Evolutionary conservation across 208 protist species (phyloP).

Genomic region (Phytomonas serpens): DNA sequence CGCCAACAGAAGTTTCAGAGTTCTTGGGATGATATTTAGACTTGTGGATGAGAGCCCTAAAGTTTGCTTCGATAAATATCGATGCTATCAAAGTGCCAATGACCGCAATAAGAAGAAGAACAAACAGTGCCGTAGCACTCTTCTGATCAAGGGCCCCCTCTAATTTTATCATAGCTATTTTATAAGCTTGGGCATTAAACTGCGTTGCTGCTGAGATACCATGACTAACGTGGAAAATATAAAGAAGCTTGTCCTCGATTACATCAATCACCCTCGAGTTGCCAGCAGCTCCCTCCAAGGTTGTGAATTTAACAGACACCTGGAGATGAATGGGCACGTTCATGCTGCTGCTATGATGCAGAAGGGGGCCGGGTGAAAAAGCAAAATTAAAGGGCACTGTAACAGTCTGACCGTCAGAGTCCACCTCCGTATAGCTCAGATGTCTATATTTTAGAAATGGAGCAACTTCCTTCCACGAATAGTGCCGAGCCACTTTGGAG

Average conservation of each 20-base stretch:
- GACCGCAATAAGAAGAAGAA: slow-evolving; percentile 47
- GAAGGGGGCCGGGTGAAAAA: slow-evolving; percentile 70
- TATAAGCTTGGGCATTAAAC: slow-evolving; percentile 56
- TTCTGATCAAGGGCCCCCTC: slow-evolving; percentile 26
- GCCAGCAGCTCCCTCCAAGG: slow-evolving; percentile 19
- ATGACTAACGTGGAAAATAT: slow-evolving; percentile 54
- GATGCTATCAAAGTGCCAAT: slow-evolving; percentile 37
- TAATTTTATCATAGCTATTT: slow-evolving; percentile 21
- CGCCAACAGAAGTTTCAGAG: slow-evolving; percentile 17
- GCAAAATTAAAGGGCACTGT: slow-evolving; percentile 67
- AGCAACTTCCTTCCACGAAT: slow-evolving; percentile 56
- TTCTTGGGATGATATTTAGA: slow-evolving; percentile 60
- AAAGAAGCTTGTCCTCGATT: slow-evolving; percentile 45
- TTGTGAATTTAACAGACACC: slow-evolving; percentile 49
- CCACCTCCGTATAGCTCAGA: slow-evolving; percentile 12
- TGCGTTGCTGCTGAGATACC: slow-evolving; percentile 42
- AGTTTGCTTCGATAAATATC: slow-evolving; percentile 62
- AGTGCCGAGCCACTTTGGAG: slow-evolving; percentile 15
- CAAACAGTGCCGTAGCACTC: slow-evolving; percentile 44
- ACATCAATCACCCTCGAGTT: slow-evolving; percentile 24
- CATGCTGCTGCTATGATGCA: slow-evolving; percentile 55
- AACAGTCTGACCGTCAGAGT: neutral
- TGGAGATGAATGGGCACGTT: slow-evolving; percentile 46
- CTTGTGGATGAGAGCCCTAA: slow-evolving; percentile 55
- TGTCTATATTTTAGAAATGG: slow-evolving; percentile 72